Base-by-base conservation (phyloP, 495 filamentous ascomycete genomes). In the Hyaloscypha bicolor region DNA sequence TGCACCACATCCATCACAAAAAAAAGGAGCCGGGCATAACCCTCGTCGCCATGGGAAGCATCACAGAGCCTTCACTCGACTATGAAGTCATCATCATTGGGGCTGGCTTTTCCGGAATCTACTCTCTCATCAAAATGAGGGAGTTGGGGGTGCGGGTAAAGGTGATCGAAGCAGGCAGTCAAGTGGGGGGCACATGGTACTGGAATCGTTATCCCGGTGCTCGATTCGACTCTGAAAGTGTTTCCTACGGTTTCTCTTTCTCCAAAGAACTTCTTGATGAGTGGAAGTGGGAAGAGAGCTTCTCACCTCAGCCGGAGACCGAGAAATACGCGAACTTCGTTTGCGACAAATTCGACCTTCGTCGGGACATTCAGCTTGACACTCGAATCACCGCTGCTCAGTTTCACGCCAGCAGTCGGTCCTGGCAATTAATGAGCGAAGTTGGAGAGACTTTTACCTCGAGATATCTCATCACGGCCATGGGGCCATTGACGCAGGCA, bases 161-260 rank as follows among this genome's bases (percentile, higher is more conserved):
- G 60, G 76, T 82, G 6, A 70, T 83, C 31, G 85, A 86, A 65
- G 77, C 79, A 8, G 83, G 78, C 19, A 70, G 74, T 35, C 78
- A 77, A 56, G 75, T 84, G 1, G 85, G 85, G 8, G 84, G 85
- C 4, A 81, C 81, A 52, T 87, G 85, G 85, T 80, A 73, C 65
- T 48, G 71, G 71, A 77, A 80, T 64, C 73, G 77, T 30, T 82
- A 82, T 68, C 79, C 79, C 1, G 80, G 80, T 12, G 79, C 79
- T 11, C 67, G 79, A 25, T 77, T 81, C 29, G 80, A 82, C 67
- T 78, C 73, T 2, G 71, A 77, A 37, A 67, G 71, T 30, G 77
- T 76, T 9, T 74, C 77, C 11, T 82, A 82, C 68, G 78, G 76
- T 62, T 79, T 75, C 57, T 76, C 73, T n/a, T 66, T 78, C 29